Percentiles rank a stretch among this genome's conserved stretches.
Conservation (phyloP, 106 monocot genomes). For the Dioscorea alata region DNA sequence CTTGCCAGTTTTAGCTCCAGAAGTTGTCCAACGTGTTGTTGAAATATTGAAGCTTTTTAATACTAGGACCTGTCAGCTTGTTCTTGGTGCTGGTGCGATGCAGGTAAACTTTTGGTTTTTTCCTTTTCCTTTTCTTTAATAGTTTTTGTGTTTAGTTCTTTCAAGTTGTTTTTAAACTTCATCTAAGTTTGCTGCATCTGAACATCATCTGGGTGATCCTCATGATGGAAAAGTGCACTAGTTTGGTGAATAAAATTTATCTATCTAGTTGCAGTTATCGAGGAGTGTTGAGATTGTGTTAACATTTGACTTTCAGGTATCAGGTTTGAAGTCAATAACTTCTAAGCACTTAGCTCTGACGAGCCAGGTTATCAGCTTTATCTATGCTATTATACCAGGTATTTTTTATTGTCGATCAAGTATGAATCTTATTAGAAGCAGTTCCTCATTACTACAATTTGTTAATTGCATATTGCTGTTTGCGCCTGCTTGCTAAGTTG, state of each 20-base stretch:
- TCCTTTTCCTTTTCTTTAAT: no score
- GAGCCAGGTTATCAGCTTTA: conserved; percentile 94
- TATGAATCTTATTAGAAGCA: neutral
- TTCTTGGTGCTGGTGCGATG: conserved; percentile 99
- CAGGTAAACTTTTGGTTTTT: conserved; percentile 48
- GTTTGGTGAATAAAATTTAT: no score
- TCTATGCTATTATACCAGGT: conserved; percentile 92
- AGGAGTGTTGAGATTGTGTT: no score
- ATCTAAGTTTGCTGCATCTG: no score
- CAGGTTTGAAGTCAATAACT: conserved; percentile 95
- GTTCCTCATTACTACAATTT: no score
- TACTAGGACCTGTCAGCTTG: conserved; percentile 88
- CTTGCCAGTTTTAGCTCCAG: conserved; percentile 82
- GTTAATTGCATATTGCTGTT: no score
- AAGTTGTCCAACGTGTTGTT: conserved; percentile 88
- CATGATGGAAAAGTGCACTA: no score
- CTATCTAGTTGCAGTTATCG: no score
- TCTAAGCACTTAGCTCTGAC: conserved; percentile 97
- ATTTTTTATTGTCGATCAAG: neutral
- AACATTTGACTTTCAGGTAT: conserved; percentile 58
- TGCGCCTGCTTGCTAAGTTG: no score
- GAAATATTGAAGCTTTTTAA: conserved; percentile 95
- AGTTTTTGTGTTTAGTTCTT: no score
- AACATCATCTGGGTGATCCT: no score
- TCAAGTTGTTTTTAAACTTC: no score